Evolutionary conservation across 2,329 filamentous ascomycete genomes (phyloP), one percentile per base, ranked within the genome.

Genomic region (Neopestalotiopsis clavispora): DNA sequence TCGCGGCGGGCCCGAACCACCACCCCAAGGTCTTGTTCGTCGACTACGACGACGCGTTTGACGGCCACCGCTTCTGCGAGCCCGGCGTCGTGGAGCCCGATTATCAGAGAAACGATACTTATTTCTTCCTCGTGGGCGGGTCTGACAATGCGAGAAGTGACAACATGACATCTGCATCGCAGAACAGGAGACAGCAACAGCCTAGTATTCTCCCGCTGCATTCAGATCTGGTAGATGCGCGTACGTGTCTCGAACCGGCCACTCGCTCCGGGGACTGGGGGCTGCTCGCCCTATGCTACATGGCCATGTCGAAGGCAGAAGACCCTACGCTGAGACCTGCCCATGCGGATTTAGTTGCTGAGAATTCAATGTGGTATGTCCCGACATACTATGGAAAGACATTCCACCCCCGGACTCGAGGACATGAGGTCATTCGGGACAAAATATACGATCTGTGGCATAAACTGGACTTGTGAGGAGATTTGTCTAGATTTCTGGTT

Each of bases 91-190:
- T 72, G 13, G 84, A 86, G 72, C 84, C 84, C 5, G 83, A 83
- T 64, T 84, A 84, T 67, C 71, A 73, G 4, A 78, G 82, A 38
- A 77, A 76, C 23, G 82, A 83, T 28, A 85, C 82, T 0, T 86
- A 82, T 82, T 85, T 86, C 70, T 86, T 85, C 70, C 79, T 84
- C 32, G 82, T 85, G 3, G 83, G 83, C 4, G 84, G 82, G 2
- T 69, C 72, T 3, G 84, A 85, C 66, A 84, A 84, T 65, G 76
- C 74, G 6, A 68, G 71, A 58, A 76, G 75, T 67, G 71, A 66
- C 32, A 28, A 28, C 23, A 28, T 28, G 23, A 75, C 74, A 5
- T 17, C 17, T 32, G 67, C 67, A 13, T 58, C 66, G 28, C 69
- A 56, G 23, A 3, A 28, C 23, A 28, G 23, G 3, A 28, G 3